A percentile compares a stretch with the other conserved stretches of the same genome.
Conservation (phyloP, 768 basidiomycete species). For the Leccinum imitatum region DNA sequence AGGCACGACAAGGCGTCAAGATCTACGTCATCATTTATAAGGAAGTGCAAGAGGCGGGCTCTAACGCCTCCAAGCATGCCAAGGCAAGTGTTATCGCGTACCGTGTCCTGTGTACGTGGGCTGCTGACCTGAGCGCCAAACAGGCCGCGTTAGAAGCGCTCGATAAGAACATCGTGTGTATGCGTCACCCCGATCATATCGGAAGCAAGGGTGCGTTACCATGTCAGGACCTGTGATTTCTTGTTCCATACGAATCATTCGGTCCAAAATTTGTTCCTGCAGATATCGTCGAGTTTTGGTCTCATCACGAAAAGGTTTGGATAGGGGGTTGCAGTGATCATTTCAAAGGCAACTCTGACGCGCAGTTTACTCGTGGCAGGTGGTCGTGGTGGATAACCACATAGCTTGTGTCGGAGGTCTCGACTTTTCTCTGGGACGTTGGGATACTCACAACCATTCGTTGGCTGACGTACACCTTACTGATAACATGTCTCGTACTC, state of each 20-base stretch:
- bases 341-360: neutral
- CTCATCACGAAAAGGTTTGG: constrained; percentile 80
- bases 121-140: neutral
- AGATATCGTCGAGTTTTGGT: constrained; percentile 87
- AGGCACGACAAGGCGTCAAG: constrained; percentile 91
- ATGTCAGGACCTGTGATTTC: neutral
- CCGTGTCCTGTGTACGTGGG: neutral
- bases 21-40: constrained; percentile 94
- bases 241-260: neutral
- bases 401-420: constrained; percentile 88
- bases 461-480: constrained; percentile 92
- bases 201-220: constrained; percentile 61
- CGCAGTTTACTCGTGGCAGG: constrained; percentile 27
- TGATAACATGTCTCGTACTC: constrained; percentile 62
- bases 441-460: constrained; percentile 91
- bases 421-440: constrained; percentile 95
- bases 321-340: neutral
- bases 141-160: constrained; percentile 76
- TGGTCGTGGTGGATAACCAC: constrained; percentile 86
- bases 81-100: constrained; percentile 43
- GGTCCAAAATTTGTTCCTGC: neutral
- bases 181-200: constrained; percentile 91
- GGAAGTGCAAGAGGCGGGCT: constrained; percentile 93
- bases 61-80: constrained; percentile 83
- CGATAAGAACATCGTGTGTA: constrained; percentile 83